phyloP scores from a whole-genome alignment of 2,329 filamentous ascomycete genomes.

The Ophiostoma montium region DNA sequence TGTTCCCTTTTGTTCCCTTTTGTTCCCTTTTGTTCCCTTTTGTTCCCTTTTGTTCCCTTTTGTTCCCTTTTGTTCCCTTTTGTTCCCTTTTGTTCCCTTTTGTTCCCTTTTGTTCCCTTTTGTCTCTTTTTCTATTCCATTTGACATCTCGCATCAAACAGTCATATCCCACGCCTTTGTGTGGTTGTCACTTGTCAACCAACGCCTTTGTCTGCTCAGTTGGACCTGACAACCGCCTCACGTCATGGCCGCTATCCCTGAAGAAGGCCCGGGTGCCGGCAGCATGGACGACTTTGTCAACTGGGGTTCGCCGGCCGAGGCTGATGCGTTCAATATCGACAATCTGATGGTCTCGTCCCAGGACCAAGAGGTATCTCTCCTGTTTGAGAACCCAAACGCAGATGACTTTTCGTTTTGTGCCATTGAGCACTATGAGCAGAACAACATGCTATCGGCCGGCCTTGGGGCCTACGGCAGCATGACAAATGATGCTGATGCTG shows the following conservation, averaged over 20 bases:
- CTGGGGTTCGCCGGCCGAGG: slow-evolving; percentile 31
- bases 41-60: not conserved
- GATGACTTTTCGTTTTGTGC: slow-evolving; percentile 47
- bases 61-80: not conserved
- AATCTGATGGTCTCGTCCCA: slow-evolving; percentile 4
- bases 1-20: not conserved
- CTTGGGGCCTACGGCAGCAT: slow-evolving; percentile 9
- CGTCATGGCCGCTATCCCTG: slow-evolving; percentile 10
- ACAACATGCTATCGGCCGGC: slow-evolving; percentile 19
- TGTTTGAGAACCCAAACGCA: slow-evolving; percentile 40
- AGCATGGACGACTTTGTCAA: slow-evolving; percentile 48
- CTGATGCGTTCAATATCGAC: slow-evolving; percentile 12
- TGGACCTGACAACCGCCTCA: not conserved
- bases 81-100: not conserved
- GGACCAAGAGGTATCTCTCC: slow-evolving; percentile 27
- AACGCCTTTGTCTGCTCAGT: not conserved
- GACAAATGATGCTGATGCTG: not conserved
- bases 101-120: not conserved
- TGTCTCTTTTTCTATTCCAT: too few species aligned
- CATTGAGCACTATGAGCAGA: slow-evolving; percentile 39
- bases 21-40: not conserved
- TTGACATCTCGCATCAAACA: not conserved
- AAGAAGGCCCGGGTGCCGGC: slow-evolving; percentile 19
- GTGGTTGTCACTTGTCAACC: not conserved
- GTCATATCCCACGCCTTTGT: not conserved